Base-by-base conservation (phyloP, 768 basidiomycete species). In the Amanita brunnescens region DNA sequence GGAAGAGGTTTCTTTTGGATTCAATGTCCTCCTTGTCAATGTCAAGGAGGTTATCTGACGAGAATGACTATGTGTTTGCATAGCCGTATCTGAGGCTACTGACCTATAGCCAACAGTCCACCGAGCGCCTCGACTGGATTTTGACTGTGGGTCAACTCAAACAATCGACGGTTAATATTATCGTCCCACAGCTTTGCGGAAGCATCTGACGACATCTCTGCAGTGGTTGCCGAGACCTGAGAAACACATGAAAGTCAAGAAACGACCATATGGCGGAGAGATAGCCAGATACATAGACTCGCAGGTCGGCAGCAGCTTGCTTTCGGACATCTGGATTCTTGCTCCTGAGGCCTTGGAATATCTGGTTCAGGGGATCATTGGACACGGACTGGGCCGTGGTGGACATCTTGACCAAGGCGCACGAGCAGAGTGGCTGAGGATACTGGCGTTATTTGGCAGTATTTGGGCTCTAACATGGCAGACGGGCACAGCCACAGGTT, bases 101-200 rank as follows among this genome's bases (percentile, higher is more conserved):
- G 57, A 91, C 91, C 87, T 61, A 96, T 96, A 20, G 92, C 93
- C 49, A 85, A 66, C 30, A 97, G 70, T 30, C 91, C 93, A 12
- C 91, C 94, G 49, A 92, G 78, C 56, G 88, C 87, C 64, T 94
- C 91, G 20, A 75, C 71, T 47, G 75, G 79, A 61, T 81, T 83
- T 61, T 83, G 82, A 59, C 87, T 88, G 61, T 93, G 90, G 52
- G 88, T 84, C 40, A 92, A 76, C 57, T 87, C 85, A 61, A 91
- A 90, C 48, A 94, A 70, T 33, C 81, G 72, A 55, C 80, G 76
- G 62, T 84, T 91, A 58, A 94, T 85, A 51, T 80, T 81, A 56
- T 90, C 85, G 55, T 91, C 87, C 88, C 89, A 92, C 44, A 91
- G 69, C 62, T 90, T 89, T 0, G 81, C 78, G 8, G 85, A 83